These are phyloP conservation scores for Ramaria sp. DNA, from an alignment of 768 basidiomycete genomes.

Conservation along the genomic window DNA sequence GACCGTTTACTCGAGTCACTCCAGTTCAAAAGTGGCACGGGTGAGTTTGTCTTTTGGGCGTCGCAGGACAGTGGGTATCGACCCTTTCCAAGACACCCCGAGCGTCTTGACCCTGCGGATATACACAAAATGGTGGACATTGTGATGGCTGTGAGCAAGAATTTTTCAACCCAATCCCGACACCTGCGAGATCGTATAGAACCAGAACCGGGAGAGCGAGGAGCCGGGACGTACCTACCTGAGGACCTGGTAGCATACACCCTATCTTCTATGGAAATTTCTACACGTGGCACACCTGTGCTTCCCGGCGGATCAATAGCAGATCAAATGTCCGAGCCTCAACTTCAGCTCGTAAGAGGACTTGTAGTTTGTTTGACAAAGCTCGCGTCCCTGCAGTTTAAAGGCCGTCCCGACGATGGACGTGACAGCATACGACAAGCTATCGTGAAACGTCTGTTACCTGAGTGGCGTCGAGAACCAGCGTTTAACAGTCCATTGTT, in stretches of 20 bases:
- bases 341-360: constrained; percentile 66
- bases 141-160: constrained; percentile 65
- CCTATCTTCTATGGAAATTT: constrained; percentile 67
- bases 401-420: constrained; percentile 60
- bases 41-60: constrained; percentile 84
- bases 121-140: constrained; percentile 79
- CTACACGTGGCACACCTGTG: constrained; percentile 55
- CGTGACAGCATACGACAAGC: constrained; percentile 70
- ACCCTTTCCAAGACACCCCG: constrained; percentile 38
- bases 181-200: constrained; percentile 71
- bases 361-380: constrained; percentile 59
- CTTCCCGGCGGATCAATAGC: constrained; percentile 40
- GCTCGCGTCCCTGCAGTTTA: constrained; percentile 58
- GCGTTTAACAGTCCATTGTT: constrained; percentile 80
- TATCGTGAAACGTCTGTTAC: constrained; percentile 79
- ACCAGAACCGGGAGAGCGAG: constrained; percentile 62
- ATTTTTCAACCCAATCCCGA: constrained; percentile 74
- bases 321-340: constrained; percentile 70
- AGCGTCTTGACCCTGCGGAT: constrained; percentile 44
- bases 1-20: constrained; percentile 61
- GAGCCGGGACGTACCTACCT: constrained; percentile 81
- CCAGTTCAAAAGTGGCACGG: constrained; percentile 70
- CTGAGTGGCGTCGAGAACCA: constrained; percentile 84
- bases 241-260: constrained; percentile 90
- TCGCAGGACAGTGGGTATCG: constrained; percentile 69